Base-by-base conservation (phyloP, 2,329 filamentous ascomycete species). In the Beauveria pseudobassiana region DNA sequence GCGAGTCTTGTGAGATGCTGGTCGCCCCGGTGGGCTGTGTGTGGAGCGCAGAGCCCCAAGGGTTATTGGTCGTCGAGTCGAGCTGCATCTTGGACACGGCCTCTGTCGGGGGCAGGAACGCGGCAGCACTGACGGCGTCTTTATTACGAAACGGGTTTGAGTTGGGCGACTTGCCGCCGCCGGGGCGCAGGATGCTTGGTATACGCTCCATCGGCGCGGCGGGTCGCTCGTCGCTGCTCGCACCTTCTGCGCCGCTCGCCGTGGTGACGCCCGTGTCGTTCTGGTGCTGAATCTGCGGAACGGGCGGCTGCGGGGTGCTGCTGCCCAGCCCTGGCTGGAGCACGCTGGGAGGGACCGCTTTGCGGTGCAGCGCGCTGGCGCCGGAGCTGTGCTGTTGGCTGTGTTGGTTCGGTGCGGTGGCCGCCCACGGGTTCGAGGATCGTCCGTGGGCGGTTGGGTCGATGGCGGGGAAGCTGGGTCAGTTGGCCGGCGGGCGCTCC, bases 81-180 rank as follows among this genome's bases (percentile, higher is more conserved):
- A 82, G 66, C 48, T 68, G 73, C 57, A 82, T 69, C 63, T 76
- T 74, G 3, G 78, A 73, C 28, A 82, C 74, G 2, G 74, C 69
- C 12, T 74, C 73, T 1, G 72, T 70, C 1, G 74, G 72, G 7
- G 72, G 69, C 12, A 68, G 63, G 12, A 67, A 16, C 64, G 65
- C 20, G 63, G 62, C 48, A 66, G 65, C 4, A 40, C 34, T 7
- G 65, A 80, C 7, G 45, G 22, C 40, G 65, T 81, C 81, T 61
- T 80, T 78, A 63, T 80, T 80, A 24, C 76, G 66, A 68, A 85
- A 85, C 0, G 82, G 82, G 59, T 85, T 85, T 22, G 81, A 83
- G 62, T 80, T 76, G 28, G 69, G 66, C 43, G 72, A 71, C 9
- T 68, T 67, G 14, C 63, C 68, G 14, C 63, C 68, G 57, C 71